Percentiles rank a stretch among this genome's conserved stretches.
Evolutionary conservation across 257 asterid species (phyloP).

Genomic region (Capsicum baccatum): DNA sequence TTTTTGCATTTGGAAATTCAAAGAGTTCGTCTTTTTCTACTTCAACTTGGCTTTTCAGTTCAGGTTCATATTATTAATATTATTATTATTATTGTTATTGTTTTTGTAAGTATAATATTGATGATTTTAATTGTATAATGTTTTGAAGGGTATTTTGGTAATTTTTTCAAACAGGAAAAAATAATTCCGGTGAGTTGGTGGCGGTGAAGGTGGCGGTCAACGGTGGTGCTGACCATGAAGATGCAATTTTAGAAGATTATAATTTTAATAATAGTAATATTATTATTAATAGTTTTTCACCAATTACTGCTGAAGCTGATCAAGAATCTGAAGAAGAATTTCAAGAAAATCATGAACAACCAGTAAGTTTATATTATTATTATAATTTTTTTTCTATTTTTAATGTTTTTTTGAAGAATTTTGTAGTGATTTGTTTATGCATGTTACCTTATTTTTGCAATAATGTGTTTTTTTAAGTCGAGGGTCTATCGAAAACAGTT

Average conservation of each 20-base stretch:
- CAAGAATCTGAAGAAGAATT: conserved; percentile 27
- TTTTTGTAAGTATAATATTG: not conserved
- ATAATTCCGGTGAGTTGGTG: conserved; percentile 26
- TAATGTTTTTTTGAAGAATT: not conserved
- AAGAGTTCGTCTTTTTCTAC: not conserved
- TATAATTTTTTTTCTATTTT: not conserved
- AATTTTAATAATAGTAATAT: conserved; percentile 39
- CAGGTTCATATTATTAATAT: conserved; percentile 33
- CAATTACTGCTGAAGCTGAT: conserved; percentile 43
- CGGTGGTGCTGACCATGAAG: conserved; percentile 40
- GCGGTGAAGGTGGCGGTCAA: conserved; percentile 41
- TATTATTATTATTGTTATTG: not conserved
- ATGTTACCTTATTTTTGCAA: no score
- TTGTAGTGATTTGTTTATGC: no score
- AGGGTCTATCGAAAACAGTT: no score
- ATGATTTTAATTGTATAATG: not conserved
- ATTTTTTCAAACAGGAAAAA: not conserved
- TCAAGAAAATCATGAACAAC: conserved; percentile 34
- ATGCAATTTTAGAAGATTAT: conserved; percentile 49
- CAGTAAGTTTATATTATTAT: not conserved
- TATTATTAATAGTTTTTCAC: conserved; percentile 34
- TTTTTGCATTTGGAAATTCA: conserved; percentile 42
- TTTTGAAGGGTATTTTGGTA: not conserved
- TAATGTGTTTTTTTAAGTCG: no score
- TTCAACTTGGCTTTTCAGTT: conserved; percentile 37